Evolutionary conservation across 116 monocot genomes (phyloP), one percentile per base, ranked within the genome.

Genomic region (Zostera marina): DNA sequence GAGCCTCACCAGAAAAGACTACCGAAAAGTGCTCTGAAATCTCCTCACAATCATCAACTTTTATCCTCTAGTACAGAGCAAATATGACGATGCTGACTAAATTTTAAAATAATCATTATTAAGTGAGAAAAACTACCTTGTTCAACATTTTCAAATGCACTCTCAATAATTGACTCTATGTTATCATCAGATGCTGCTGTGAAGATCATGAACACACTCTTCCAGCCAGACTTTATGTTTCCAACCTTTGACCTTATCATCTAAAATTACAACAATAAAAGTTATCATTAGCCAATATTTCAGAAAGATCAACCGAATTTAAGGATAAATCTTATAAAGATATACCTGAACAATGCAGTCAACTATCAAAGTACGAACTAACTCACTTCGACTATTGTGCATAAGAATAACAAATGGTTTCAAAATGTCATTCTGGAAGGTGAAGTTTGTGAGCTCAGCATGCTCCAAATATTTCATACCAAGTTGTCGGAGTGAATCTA

Each of bases 111-210:
- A 59, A 19, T 42, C 11, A 59, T 11, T 19, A 41, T 42, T n/a
- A 8, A 21, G 12, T 11, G 26, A 53, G 41, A 65, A 20, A 42
- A 11, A 42, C 49, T 56, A 92, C 92, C 87, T 53, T 99, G 91
- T 77, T 99, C 99, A 39, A 99, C 91, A 77, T 83, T 99, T 76
- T 99, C 99, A 81, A 99, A 98, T 54, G 94, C 88, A 76, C 80
- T 85, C 15, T 94, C 94, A 59, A 85, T 82, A 46, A 85, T 88
- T 62, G 70, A 63, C 77, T 94, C 94, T 52, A 76, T 52, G 19
- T 88, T 75, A 70, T 94, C 94, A 74, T 81, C 81, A 48, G 98
- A 82, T 42, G 98, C 88, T 52, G 83, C 85, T 26, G 98, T 85
- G 62, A 98, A 98, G 24, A 98, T 91, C 99, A 99, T 91, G 79